These are phyloP conservation scores for Colletotrichum sojae DNA, from an alignment of 2,329 filamentous ascomycete genomes.

Conservation along the genomic window DNA sequence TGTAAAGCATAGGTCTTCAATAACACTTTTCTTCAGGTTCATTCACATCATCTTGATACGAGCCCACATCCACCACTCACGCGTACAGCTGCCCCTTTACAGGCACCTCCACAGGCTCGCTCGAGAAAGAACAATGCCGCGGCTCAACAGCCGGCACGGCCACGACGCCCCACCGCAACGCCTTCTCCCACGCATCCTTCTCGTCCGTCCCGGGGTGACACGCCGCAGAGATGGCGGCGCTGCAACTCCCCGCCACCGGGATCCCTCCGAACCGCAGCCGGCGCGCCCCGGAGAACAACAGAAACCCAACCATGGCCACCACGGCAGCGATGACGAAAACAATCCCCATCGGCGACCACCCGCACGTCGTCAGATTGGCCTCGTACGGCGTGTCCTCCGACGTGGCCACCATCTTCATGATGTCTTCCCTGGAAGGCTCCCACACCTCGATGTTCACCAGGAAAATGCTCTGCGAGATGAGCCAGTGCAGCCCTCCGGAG, in stretches of 20 bases:
- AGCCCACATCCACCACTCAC: not conserved
- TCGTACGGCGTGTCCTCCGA: not conserved
- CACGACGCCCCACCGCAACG: not conserved
- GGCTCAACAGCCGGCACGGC: not conserved
- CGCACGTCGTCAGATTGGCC: not conserved
- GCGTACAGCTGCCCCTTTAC: not conserved
- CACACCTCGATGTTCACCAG: not conserved
- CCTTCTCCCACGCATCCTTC: not conserved
- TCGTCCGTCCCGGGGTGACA: not conserved
- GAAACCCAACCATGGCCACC: not conserved
- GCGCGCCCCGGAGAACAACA: not conserved
- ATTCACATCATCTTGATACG: too few relatives aligned
- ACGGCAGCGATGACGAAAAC: not conserved
- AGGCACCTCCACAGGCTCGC: not conserved
- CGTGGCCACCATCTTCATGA: not conserved
- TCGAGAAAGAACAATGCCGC: not conserved
- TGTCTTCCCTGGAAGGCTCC: not conserved
- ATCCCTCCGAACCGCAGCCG: not conserved
- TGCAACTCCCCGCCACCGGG: not conserved
- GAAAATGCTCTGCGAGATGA: slow-evolving; percentile 15
- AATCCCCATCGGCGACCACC: not conserved
- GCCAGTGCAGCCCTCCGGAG: not conserved
- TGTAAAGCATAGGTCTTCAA: not conserved
- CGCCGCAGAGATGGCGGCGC: not conserved
- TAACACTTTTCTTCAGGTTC: not conserved